These are phyloP conservation scores for Suillus decipiens DNA, from an alignment of 768 basidiomycete genomes.

Conservation along the genomic window DNA sequence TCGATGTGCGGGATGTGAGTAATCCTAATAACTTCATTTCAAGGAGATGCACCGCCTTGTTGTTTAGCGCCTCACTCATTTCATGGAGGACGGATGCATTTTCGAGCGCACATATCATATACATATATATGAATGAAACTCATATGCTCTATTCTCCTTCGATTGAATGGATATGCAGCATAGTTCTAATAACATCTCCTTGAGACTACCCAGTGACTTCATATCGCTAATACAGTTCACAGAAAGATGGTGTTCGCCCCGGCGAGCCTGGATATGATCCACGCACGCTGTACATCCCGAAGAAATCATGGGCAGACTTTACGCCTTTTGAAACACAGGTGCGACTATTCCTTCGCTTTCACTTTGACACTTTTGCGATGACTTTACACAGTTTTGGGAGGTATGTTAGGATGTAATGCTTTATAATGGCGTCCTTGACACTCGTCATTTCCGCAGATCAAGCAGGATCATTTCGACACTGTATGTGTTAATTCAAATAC, in stretches of 20 bases:
- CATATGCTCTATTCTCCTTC: background rate
- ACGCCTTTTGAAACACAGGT: constrained; percentile 96
- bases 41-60: background rate
- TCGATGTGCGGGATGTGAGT: constrained; percentile 70
- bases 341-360: constrained; percentile 13
- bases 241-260: constrained; percentile 82
- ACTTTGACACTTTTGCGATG: constrained; percentile 6
- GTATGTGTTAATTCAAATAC: constrained; percentile 36
- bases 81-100: background rate
- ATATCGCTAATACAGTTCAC: background rate
- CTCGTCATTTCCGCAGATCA: constrained; percentile 69
- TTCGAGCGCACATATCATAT: background rate
- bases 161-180: background rate
- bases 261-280: constrained; percentile 90
- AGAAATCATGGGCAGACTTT: constrained; percentile 74
- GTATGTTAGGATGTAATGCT: constrained; percentile 35
- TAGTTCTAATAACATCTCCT: constrained; percentile 4
- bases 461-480: constrained; percentile 96
- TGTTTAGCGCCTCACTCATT: background rate
- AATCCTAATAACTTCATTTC: background rate
- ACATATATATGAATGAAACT: background rate
- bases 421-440: constrained; percentile 3
- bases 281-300: constrained; percentile 80
- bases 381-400: constrained; percentile 65
- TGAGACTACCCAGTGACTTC: background rate